A percentile compares a stretch with the other conserved stretches of the same genome.
Conservation (phyloP, 2,329 filamentous ascomycete species). For the Talaromyces sp. region DNA sequence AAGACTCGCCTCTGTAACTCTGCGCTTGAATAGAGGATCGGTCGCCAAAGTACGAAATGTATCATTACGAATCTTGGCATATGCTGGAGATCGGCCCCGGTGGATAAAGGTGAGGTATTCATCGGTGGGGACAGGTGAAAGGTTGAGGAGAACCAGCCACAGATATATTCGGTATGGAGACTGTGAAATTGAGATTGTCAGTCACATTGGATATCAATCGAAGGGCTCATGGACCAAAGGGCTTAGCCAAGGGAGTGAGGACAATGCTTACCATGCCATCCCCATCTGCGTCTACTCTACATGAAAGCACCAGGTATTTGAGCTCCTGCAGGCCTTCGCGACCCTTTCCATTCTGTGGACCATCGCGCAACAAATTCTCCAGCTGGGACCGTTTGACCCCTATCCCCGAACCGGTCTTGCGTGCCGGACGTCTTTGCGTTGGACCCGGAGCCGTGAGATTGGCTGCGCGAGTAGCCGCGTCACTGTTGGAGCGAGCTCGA, state of each 20-base stretch:
- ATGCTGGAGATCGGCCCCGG: conserved; percentile 89
- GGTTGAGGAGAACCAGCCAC: conserved; percentile 91
- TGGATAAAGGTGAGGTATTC: conserved; percentile 88
- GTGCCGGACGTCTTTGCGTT: conserved; percentile 38
- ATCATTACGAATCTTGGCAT: conserved; percentile 97
- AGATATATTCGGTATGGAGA: conserved; percentile 92
- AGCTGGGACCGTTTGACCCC: conserved; percentile 57
- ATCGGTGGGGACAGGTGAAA: conserved; percentile 81
- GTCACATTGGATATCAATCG: not conserved
- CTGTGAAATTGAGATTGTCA: conserved; percentile 49
- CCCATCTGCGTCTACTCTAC: conserved; percentile 53
- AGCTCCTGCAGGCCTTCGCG: conserved; percentile 49
- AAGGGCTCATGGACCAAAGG: not conserved
- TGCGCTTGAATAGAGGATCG: conserved; percentile 92
- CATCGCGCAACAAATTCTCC: conserved; percentile 77
- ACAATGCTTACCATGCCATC: conserved; percentile 58
- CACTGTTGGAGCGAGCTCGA: conserved; percentile 72
- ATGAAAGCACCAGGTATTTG: conserved; percentile 53
- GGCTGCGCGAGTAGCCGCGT: conserved; percentile 56
- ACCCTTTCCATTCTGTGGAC: conserved; percentile 70
- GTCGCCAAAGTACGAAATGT: conserved; percentile 96
- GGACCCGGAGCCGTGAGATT: conserved; percentile 20
- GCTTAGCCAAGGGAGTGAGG: no score
- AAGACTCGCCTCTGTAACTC: conserved; percentile 91
- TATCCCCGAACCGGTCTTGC: conserved; percentile 50